These are phyloP conservation scores for Tuber calosporum DNA, from an alignment of 495 filamentous ascomycete genomes.

Conservation along the genomic window DNA sequence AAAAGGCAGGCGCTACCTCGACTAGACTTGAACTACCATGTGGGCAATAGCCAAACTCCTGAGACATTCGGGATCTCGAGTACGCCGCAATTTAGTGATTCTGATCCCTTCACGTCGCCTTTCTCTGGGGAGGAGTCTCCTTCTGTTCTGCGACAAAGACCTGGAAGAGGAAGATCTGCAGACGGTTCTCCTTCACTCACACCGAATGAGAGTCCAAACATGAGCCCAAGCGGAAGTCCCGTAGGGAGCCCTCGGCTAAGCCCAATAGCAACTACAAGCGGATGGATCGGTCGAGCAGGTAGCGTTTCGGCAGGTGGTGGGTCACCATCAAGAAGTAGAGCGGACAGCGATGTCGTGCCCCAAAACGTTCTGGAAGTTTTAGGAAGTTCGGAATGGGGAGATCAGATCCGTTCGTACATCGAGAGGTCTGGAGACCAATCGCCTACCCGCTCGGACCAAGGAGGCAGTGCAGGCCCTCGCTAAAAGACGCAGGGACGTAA, in stretches of 20 bases:
- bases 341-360: constrained; percentile 28
- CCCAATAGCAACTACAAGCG: constrained; percentile 6
- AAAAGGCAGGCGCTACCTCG: constrained; percentile 36
- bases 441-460: constrained; percentile 14
- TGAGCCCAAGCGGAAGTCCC: constrained; percentile 32
- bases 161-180: constrained; percentile 22
- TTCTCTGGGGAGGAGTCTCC: constrained; percentile 29
- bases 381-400: constrained; percentile 34
- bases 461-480: constrained; percentile 12
- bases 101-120: constrained; percentile 25
- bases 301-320: constrained; percentile 7
- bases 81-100: constrained; percentile 30
- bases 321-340: constrained; percentile 7
- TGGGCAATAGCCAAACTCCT: constrained; percentile 13
- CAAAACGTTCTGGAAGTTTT: constrained; percentile 35
- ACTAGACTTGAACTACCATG: constrained; percentile 31
- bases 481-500: constrained; percentile 1
- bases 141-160: constrained; percentile 27
- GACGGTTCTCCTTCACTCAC: constrained; percentile 26
- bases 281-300: constrained; percentile 9
- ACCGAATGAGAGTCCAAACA: constrained; percentile 27
- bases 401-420: constrained; percentile 37
- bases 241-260: constrained; percentile 21
- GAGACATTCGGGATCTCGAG: constrained; percentile 15
- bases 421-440: constrained; percentile 25